These are phyloP conservation scores for Protostelium mycophagum DNA, from an alignment of 78 protist genomes.

Conservation along the genomic window DNA sequence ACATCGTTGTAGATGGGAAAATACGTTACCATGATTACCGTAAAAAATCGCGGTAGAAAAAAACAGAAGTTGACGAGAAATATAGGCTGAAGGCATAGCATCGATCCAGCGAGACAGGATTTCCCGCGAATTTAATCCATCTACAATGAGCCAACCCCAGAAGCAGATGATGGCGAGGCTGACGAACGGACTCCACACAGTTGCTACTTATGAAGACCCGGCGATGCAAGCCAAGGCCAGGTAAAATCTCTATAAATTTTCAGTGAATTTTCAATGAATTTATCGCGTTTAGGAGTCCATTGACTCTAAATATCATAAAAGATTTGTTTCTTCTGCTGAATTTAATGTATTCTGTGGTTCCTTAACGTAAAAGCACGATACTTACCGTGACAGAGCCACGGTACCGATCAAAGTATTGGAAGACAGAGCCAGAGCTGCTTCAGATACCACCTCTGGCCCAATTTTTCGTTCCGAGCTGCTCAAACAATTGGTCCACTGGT, in stretches of 20 bases:
- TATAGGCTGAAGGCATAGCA: too few species aligned
- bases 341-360: too few species aligned
- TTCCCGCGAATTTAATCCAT: neutral
- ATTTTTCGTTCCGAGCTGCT: neutral
- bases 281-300: too few species aligned
- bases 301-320: too few species aligned
- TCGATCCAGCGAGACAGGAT: neutral
- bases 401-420: neutral
- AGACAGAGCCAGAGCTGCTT: neutral
- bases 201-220: neutral
- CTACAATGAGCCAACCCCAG: neutral
- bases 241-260: too few species aligned
- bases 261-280: neutral
- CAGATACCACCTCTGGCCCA: neutral
- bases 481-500: conserved; percentile 66
- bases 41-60: too few species aligned
- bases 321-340: too few species aligned
- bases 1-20: neutral
- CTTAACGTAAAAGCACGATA: too few species aligned
- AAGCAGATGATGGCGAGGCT: neutral
- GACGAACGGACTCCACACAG: neutral
- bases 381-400: neutral
- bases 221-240: neutral
- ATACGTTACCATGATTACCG: too few species aligned
- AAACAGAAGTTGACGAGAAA: too few species aligned